Percentiles rank a stretch among this genome's conserved stretches.
Evolutionary conservation across 345 rosid species (phyloP).

Genomic region (Cardiospermum halicacabum): DNA sequence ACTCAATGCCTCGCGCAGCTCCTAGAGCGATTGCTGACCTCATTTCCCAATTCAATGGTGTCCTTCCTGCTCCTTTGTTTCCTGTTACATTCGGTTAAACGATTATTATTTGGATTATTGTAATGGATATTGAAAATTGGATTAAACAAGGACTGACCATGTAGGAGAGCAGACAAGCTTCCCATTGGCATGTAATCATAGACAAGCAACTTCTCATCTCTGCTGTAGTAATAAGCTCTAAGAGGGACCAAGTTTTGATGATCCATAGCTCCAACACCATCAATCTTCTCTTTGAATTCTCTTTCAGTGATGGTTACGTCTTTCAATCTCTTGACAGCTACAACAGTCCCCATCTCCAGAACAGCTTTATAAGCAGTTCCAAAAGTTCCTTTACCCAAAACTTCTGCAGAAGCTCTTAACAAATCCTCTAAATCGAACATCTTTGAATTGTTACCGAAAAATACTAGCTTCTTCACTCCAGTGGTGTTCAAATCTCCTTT

Average conservation of each 20-base stretch:
- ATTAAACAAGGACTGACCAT: too few species aligned
- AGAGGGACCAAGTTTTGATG: slow-evolving; percentile 83
- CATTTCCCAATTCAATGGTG: slow-evolving; percentile 81
- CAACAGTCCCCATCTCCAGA: slow-evolving; percentile 64
- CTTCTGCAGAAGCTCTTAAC: slow-evolving; percentile 97
- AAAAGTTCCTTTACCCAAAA: slow-evolving; percentile 93
- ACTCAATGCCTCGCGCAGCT: slow-evolving; percentile 79
- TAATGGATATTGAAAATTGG: too few species aligned
- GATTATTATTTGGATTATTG: too few species aligned
- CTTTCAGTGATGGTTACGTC: slow-evolving; percentile 68
- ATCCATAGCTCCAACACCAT: slow-evolving; percentile 80
- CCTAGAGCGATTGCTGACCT: slow-evolving; percentile 77
- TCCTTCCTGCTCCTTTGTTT: slow-evolving; percentile 86
- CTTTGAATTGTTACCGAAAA: slow-evolving; percentile 63
- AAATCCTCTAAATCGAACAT: slow-evolving; percentile 88
- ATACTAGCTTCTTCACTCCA: slow-evolving; percentile 55
- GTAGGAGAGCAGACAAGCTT: slow-evolving; percentile 93
- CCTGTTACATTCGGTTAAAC: slow-evolving; percentile 56
- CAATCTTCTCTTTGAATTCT: slow-evolving; percentile 86
- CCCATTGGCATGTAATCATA: slow-evolving; percentile 97
- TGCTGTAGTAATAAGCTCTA: slow-evolving; percentile 82
- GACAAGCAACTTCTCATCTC: slow-evolving; percentile 95
- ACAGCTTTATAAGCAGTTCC: slow-evolving; percentile 97
- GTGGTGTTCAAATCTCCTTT: slow-evolving; percentile 30
- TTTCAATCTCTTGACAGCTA: slow-evolving; percentile 92